A percentile compares a stretch with the other conserved stretches of the same genome.
These are phyloP conservation scores for Dissophora ornata DNA, from an alignment of 192 early-diverging fungal genomes.

Conservation along the genomic window DNA sequence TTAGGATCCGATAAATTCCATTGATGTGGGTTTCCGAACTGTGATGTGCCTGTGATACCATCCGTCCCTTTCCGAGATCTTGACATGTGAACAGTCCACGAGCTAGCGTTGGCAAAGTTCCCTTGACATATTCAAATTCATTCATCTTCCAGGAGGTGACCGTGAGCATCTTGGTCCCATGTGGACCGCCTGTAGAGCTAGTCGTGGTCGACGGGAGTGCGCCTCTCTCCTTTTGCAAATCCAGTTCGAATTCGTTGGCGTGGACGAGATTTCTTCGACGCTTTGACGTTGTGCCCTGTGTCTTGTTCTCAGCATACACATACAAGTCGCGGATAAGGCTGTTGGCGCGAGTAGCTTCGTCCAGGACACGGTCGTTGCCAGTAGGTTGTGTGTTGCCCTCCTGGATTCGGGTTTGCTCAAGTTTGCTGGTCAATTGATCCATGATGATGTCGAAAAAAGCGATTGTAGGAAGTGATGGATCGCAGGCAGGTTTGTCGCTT, in stretches of 20 bases:
- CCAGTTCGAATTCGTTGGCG: constrained; percentile 24
- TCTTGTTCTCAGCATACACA: constrained; percentile 21
- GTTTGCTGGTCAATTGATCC: constrained; percentile 5
- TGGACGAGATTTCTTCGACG: constrained; percentile 37
- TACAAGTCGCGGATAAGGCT: constrained; percentile 24
- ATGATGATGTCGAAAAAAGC: neutral
- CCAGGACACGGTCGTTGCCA: neutral
- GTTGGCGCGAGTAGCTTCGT: constrained; percentile 18
- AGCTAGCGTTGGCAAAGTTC: constrained; percentile 77
- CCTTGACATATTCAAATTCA: constrained; percentile 77
- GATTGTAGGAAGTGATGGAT: neutral
- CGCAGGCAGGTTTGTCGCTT: no score
- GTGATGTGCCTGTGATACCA: no score
- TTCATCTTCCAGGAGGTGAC: constrained; percentile 72
- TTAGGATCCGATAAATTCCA: constrained; percentile 67
- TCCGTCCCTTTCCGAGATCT: no score
- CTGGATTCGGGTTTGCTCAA: constrained; percentile 10
- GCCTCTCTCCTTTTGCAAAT: constrained; percentile 7
- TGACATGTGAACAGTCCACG: constrained; percentile 84
- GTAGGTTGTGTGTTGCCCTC: neutral
- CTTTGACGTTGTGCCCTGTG: constrained; percentile 1
- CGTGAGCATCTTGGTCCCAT: neutral
- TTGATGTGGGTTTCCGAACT: no score
- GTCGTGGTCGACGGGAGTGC: neutral
- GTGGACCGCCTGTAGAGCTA: neutral